phyloP scores from a whole-genome alignment of 2,329 filamentous ascomycete species.

The Talaromyces piceae region DNA sequence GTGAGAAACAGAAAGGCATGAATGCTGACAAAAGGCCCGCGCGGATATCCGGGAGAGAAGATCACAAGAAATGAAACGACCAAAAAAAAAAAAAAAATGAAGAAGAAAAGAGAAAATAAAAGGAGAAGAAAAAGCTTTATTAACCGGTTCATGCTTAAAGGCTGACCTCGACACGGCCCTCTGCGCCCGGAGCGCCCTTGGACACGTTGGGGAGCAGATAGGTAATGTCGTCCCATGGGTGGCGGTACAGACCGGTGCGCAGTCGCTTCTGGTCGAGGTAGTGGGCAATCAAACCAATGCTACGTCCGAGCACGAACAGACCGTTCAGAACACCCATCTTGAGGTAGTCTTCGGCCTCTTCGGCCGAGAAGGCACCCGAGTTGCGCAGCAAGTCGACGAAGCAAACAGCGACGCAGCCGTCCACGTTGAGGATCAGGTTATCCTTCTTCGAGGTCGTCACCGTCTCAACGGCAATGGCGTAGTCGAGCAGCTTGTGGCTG shows the following conservation, averaged over 20 bases:
- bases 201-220: slow-evolving; percentile 80
- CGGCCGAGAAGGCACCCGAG: slow-evolving; percentile 90
- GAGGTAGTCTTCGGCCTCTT: slow-evolving; percentile 98
- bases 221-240: slow-evolving; percentile 98
- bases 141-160: slow-evolving; percentile 46
- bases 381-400: slow-evolving; percentile 97
- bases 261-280: slow-evolving; percentile 99
- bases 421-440: slow-evolving; percentile 98
- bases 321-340: slow-evolving; percentile 99
- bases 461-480: slow-evolving; percentile 93
- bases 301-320: slow-evolving; percentile 94
- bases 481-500: slow-evolving; percentile 96
- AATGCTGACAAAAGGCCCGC: slow-evolving; percentile 8
- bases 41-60: slow-evolving; percentile 8
- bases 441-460: slow-evolving; percentile 99
- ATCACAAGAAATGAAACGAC: slow-evolving; percentile 17
- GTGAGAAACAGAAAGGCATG: slow-evolving; percentile 7
- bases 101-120: slow-evolving; percentile 17
- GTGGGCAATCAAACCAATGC: slow-evolving; percentile 98
- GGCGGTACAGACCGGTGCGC: slow-evolving; percentile 95
- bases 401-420: slow-evolving; percentile 96
- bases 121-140: slow-evolving; percentile 19
- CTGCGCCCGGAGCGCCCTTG: slow-evolving; percentile 62
- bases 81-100: no score
- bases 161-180: slow-evolving; percentile 85